Evolutionary conservation across 768 basidiomycete genomes (phyloP).

Genomic region (Filobasidium wieringae): DNA sequence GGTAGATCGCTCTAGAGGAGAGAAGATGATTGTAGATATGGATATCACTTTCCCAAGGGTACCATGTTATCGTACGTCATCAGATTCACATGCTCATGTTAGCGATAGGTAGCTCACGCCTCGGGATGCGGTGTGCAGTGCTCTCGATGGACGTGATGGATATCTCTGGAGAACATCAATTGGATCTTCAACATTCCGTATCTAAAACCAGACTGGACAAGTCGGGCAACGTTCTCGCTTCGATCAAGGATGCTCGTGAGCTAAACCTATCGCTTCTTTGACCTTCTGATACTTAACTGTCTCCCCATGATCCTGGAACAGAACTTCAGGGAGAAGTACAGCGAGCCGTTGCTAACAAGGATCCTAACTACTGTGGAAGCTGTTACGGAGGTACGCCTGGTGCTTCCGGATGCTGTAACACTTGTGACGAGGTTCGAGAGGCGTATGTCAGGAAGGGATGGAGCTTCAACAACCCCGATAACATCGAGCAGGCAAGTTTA

Average conservation of each 20-base stretch:
- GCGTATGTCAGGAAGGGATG: slow-evolving; percentile 85
- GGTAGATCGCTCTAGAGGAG: slow-evolving; percentile 88
- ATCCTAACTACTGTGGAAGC: slow-evolving; percentile 70
- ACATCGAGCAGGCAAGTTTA: slow-evolving; percentile 70
- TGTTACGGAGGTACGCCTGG: slow-evolving; percentile 69
- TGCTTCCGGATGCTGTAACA: slow-evolving; percentile 63
- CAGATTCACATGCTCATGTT: neutral
- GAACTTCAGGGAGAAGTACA: slow-evolving; percentile 82
- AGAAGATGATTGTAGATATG: slow-evolving; percentile 80
- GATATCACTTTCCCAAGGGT: slow-evolving; percentile 93
- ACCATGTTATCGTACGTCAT: slow-evolving; percentile 81
- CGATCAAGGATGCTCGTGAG: slow-evolving; percentile 26
- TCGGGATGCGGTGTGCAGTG: slow-evolving; percentile 45
- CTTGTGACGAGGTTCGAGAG: slow-evolving; percentile 85
- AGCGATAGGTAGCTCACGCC: neutral
- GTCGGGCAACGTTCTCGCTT: slow-evolving; percentile 48
- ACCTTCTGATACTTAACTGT: neutral
- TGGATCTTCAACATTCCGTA: slow-evolving; percentile 76
- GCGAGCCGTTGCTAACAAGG: slow-evolving; percentile 24
- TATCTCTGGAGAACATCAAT: slow-evolving; percentile 88
- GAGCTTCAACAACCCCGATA: slow-evolving; percentile 83
- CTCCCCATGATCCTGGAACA: slow-evolving; percentile 20
- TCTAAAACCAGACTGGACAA: slow-evolving; percentile 64
- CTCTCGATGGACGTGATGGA: slow-evolving; percentile 96
- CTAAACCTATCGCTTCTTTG: neutral